A percentile compares a stretch with the other conserved stretches of the same genome.
Evolutionary conservation across 164 flowering plant genomes (phyloP).

Genomic region (Aristolochia fimbriata): DNA sequence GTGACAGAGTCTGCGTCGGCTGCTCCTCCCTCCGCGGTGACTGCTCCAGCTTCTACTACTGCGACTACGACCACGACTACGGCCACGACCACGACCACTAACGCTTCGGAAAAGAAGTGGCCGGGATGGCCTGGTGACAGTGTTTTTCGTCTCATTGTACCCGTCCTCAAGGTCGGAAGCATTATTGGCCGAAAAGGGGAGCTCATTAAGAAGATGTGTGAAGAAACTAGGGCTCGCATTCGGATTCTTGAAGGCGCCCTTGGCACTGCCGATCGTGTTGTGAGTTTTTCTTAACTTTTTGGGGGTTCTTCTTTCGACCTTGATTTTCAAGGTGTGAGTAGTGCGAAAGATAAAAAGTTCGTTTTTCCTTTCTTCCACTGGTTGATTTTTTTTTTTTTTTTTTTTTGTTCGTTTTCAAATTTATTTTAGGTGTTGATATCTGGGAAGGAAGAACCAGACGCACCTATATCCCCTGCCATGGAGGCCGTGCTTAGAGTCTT

Average conservation of each 20-base stretch:
- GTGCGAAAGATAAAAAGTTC: neutral
- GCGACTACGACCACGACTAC: neutral
- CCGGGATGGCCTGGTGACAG: slow-evolving; percentile 95
- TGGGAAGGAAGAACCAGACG: slow-evolving; percentile 84
- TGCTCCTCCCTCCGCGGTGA: neutral
- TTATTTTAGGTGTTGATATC: slow-evolving; percentile 60
- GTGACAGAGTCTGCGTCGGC: too few relatives aligned
- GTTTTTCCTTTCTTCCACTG: too few relatives aligned
- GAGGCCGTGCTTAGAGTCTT: slow-evolving; percentile 74
- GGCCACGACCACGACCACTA: neutral
- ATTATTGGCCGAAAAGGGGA: slow-evolving; percentile 94
- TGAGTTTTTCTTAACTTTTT: neutral
- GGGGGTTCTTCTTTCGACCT: neutral
- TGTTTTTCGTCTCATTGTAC: slow-evolving; percentile 75
- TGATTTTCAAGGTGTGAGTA: neutral
- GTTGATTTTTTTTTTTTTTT: neutral
- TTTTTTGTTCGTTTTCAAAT: neutral
- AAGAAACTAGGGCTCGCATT: slow-evolving; percentile 71
- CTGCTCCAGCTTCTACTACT: neutral
- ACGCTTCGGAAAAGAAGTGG: slow-evolving; percentile 33
- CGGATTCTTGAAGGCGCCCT: slow-evolving; percentile 9
- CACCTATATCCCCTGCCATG: slow-evolving; percentile 81
- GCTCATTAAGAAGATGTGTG: slow-evolving; percentile 81
- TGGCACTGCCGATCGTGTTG: slow-evolving; percentile 11
- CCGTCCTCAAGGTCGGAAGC: slow-evolving; percentile 78